Evolutionary conservation across 106 monocot species (phyloP).

Genomic region (Dendrobium huoshanense): DNA sequence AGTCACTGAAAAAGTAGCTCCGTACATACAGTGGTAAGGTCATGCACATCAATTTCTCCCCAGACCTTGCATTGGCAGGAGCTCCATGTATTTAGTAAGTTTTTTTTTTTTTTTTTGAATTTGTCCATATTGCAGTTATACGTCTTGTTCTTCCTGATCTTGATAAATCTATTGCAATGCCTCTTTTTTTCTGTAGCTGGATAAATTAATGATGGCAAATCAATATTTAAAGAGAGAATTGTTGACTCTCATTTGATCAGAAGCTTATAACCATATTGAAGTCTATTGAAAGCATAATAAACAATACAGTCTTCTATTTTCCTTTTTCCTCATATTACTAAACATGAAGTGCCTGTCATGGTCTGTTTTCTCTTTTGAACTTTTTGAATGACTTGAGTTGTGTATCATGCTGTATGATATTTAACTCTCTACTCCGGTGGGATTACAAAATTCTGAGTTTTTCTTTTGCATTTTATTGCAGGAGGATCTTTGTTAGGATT

Average conservation of each 20-base stretch:
- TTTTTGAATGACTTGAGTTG: not conserved
- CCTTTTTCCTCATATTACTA: not conserved
- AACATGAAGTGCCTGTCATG: not conserved
- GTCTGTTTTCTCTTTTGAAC: not conserved
- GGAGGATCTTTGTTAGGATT: constrained; percentile 75
- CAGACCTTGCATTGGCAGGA: not conserved
- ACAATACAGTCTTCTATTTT: not conserved
- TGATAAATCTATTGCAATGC: not conserved
- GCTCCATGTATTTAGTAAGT: not conserved
- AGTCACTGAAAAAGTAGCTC: not conserved
- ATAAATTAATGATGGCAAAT: not conserved
- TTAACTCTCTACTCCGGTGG: not conserved
- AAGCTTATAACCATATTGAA: not conserved
- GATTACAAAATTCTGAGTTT: not conserved
- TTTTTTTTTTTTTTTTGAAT: not conserved
- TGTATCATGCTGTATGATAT: not conserved
- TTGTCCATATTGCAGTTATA: not conserved
- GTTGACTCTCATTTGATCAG: not conserved
- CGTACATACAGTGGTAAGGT: not conserved
- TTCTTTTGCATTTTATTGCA: constrained; percentile 16
- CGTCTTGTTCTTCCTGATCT: not conserved
- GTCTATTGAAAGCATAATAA: not conserved
- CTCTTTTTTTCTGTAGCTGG: not conserved
- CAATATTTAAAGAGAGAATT: not conserved
- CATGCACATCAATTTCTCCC: not conserved